A percentile compares a stretch with the other conserved stretches of the same genome.
Conservation (phyloP, 164 flowering plant species). For the Dillenia suffruticosa region DNA sequence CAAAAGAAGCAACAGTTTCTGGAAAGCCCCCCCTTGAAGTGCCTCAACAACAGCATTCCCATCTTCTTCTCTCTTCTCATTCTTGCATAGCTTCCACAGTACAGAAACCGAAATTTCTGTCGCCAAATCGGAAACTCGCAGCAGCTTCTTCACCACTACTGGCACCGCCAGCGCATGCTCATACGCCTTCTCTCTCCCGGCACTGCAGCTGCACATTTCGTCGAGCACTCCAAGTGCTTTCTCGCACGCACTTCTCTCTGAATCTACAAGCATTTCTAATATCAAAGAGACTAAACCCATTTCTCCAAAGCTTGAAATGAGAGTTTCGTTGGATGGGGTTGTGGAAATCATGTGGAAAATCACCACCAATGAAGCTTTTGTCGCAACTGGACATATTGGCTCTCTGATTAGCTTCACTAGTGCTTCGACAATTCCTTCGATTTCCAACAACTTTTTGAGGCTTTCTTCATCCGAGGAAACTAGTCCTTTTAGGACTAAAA, state of each 20-base stretch:
- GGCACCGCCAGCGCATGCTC: conserved; percentile 53
- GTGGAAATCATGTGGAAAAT: conserved; percentile 42
- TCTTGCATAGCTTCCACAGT: conserved; percentile 64
- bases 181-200: conserved; percentile 36
- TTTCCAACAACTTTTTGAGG: conserved; percentile 13
- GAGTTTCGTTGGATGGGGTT: conserved; percentile 6
- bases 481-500: conserved; percentile 38
- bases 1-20: conserved; percentile 68
- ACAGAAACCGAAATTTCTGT: conserved; percentile 61
- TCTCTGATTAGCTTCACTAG: conserved; percentile 42
- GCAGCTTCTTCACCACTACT: conserved; percentile 69
- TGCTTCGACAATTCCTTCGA: conserved; percentile 40
- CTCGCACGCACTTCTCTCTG: conserved; percentile 58
- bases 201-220: conserved; percentile 22
- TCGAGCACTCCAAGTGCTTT: conserved; percentile 61
- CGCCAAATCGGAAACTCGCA: conserved; percentile 60
- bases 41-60: conserved; percentile 46
- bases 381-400: conserved; percentile 53
- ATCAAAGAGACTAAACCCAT: conserved; percentile 48
- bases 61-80: conserved; percentile 23
- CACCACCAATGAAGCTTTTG: conserved; percentile 47
- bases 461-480: conserved; percentile 23
- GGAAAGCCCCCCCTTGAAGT: conserved; percentile 70
- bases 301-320: conserved; percentile 21
- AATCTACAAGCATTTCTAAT: conserved; percentile 50